A percentile compares a stretch with the other conserved stretches of the same genome.
Evolutionary conservation across 768 basidiomycete genomes (phyloP).

Genomic region (Ramaria rubella): DNA sequence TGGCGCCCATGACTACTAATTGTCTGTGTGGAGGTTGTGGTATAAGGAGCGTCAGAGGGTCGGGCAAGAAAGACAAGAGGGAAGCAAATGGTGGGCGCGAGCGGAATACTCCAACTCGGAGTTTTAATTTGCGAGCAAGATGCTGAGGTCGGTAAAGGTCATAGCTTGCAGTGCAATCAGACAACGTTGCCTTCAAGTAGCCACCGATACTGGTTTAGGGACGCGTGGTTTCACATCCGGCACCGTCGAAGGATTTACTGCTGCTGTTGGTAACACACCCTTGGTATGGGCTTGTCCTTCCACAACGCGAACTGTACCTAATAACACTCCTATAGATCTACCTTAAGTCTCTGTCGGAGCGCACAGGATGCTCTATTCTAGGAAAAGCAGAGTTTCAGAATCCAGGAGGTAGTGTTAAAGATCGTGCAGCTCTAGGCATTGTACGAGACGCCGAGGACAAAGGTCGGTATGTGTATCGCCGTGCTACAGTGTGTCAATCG

Average conservation of each 20-base stretch:
- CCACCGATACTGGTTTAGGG: not conserved
- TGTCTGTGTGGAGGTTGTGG: not conserved
- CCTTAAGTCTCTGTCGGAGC: slow-evolving; percentile 73
- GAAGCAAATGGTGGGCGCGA: not conserved
- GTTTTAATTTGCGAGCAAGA: slow-evolving; percentile 6
- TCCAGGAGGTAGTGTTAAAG: slow-evolving; percentile 96
- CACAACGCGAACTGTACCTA: slow-evolving; percentile 8
- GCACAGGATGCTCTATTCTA: slow-evolving; percentile 74
- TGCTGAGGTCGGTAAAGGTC: too few relatives aligned
- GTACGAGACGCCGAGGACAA: slow-evolving; percentile 79
- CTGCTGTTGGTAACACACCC: slow-evolving; percentile 90
- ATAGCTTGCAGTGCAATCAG: too few relatives aligned
- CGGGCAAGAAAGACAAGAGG: slow-evolving; percentile 5
- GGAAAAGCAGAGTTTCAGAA: slow-evolving; percentile 99
- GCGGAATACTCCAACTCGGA: slow-evolving; percentile 3
- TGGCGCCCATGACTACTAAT: slow-evolving; percentile 63
- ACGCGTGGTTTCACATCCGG: slow-evolving; percentile 28
- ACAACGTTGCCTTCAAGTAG: too few relatives aligned
- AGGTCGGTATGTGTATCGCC: slow-evolving; percentile 52
- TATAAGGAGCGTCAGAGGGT: slow-evolving; percentile 15
- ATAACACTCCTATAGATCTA: slow-evolving; percentile 52
- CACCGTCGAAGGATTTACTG: slow-evolving; percentile 71
- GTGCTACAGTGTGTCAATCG: not conserved
- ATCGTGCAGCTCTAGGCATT: slow-evolving; percentile 89
- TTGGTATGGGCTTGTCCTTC: slow-evolving; percentile 46